Evolutionary conservation across 2,329 filamentous ascomycete genomes (phyloP).

Genomic region (Pezicula radicicola): DNA sequence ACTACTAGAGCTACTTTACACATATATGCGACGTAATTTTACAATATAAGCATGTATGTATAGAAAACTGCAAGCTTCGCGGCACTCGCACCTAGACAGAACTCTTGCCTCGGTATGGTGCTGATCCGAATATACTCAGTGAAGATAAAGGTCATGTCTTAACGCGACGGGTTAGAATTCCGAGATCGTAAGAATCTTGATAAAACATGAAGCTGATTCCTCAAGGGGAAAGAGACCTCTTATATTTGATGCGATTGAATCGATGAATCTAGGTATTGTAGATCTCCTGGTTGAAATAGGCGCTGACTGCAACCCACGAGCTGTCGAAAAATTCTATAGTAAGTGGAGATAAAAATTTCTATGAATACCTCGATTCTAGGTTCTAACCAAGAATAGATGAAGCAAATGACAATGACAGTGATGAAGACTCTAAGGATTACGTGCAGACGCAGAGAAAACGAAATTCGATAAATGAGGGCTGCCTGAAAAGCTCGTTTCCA

Average conservation of each 20-base stretch:
- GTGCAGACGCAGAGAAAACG: too few relatives aligned
- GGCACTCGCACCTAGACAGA: too few relatives aligned
- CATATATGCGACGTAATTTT: too few relatives aligned
- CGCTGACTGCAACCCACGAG: background rate
- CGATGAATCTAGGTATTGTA: background rate
- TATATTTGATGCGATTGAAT: background rate
- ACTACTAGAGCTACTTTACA: too few relatives aligned
- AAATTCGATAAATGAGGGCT: too few relatives aligned
- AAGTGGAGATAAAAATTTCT: background rate
- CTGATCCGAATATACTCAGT: conserved; percentile 4
- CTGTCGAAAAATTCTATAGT: background rate
- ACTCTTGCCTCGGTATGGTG: conserved; percentile 3
- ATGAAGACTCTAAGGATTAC: background rate
- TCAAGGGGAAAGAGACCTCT: background rate
- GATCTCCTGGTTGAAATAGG: background rate
- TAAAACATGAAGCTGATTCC: conserved; percentile 1
- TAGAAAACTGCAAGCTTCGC: too few relatives aligned
- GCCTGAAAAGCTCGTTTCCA: background rate
- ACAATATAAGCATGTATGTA: too few relatives aligned
- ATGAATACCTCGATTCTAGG: too few relatives aligned
- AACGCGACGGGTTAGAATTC: background rate
- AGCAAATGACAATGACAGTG: background rate
- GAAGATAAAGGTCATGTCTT: conserved; percentile 1
- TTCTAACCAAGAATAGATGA: background rate
- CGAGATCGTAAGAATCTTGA: background rate